phyloP scores from a whole-genome alignment of 257 asterid species.

The Petunia axillaris region DNA sequence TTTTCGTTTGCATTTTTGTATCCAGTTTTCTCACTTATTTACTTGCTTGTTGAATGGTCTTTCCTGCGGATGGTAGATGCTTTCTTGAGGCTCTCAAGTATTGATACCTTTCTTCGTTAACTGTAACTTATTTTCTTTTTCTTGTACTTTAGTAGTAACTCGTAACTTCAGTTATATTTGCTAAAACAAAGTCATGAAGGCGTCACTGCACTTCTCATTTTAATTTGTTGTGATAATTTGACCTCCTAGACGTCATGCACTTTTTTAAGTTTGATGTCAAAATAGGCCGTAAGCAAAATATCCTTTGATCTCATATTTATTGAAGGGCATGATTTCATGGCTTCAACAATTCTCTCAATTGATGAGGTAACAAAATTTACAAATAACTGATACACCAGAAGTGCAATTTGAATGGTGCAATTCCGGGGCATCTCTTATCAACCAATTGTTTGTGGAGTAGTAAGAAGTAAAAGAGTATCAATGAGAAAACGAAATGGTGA shows the following conservation, averaged over 20 bases:
- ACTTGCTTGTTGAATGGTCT: not conserved
- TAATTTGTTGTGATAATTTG: too few species aligned
- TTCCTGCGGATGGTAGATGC: constrained; percentile 81
- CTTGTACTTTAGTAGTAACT: not conserved
- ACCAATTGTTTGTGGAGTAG: too few species aligned
- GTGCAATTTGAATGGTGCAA: too few species aligned
- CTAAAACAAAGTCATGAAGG: not conserved
- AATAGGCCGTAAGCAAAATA: too few species aligned
- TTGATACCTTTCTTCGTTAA: not conserved
- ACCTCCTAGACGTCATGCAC: too few species aligned
- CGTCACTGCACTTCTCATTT: too few species aligned
- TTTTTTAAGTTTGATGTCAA: too few species aligned
- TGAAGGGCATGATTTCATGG: too few species aligned
- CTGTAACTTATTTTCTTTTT: not conserved
- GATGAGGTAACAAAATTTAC: too few species aligned
- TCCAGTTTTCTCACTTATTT: not conserved
- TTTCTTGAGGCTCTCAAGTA: constrained; percentile 21
- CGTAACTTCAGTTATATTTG: not conserved
- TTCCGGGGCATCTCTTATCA: constrained; percentile 10
- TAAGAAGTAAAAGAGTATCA: not conserved
- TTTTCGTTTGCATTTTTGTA: not conserved
- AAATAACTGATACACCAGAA: too few species aligned
- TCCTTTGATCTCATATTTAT: too few species aligned
- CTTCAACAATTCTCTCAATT: too few species aligned
- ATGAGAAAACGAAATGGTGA: not conserved